phyloP scores from a whole-genome alignment of 441 rosid species.

The Capsella rubella region DNA sequence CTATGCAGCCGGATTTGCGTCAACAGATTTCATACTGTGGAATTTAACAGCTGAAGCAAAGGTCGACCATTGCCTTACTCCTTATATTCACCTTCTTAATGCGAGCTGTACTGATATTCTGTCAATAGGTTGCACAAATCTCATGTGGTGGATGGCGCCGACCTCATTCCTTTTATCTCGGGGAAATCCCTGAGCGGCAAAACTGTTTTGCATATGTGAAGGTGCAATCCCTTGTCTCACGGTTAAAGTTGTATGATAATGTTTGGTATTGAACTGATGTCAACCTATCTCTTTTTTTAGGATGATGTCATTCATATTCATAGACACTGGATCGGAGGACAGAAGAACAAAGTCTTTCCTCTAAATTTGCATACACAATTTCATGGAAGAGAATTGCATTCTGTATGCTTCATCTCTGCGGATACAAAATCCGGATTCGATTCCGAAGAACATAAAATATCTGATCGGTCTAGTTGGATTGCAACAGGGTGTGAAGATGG shows the following conservation, averaged over 20 bases:
- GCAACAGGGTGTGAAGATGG: slow-evolving; percentile 99
- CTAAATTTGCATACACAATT: slow-evolving; percentile 81
- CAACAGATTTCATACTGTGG: slow-evolving; percentile 88
- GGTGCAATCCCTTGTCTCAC: slow-evolving; percentile 51
- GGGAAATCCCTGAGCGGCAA: slow-evolving; percentile 72
- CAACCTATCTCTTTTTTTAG: slow-evolving; percentile 48
- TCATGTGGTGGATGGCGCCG: slow-evolving; percentile 99
- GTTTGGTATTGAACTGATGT: slow-evolving; percentile 35
- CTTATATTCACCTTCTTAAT: slow-evolving; percentile 18
- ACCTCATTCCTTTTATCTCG: slow-evolving; percentile 86
- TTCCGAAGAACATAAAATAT: slow-evolving; percentile 46
- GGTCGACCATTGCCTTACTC: slow-evolving; percentile 50
- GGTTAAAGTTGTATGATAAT: slow-evolving; percentile 10
- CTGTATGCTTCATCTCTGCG: slow-evolving; percentile 76
- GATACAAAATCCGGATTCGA: slow-evolving; percentile 46
- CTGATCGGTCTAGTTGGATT: slow-evolving; percentile 72
- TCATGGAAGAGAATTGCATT: slow-evolving; percentile 96
- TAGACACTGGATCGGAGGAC: slow-evolving; percentile 62
- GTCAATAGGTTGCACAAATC: slow-evolving; percentile 80
- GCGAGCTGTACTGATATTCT: slow-evolving; percentile 30
- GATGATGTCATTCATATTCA: slow-evolving; percentile 85
- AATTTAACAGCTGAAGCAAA: slow-evolving; percentile 76
- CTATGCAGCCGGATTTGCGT: slow-evolving; percentile 92
- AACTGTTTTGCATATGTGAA: slow-evolving; percentile 90
- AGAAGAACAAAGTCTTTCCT: slow-evolving; percentile 64